phyloP scores from a whole-genome alignment of 1,284 basidiomycete species.

The Tylopilus orsonianus region DNA sequence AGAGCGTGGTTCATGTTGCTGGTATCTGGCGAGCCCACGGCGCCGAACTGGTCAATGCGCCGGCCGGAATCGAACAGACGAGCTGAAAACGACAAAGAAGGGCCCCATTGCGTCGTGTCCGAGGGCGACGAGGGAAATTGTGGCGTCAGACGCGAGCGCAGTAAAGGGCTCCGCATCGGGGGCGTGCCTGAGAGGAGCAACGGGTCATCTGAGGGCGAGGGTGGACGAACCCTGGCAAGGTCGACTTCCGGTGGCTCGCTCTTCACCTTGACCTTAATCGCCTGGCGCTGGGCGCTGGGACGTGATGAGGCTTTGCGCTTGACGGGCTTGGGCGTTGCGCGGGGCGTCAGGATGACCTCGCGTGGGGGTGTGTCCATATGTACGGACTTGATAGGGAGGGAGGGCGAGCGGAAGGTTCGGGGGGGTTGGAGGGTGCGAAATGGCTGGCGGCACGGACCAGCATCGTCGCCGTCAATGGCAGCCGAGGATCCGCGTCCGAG shows the following conservation, averaged over 20 bases:
- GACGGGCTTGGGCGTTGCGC: slow-evolving; percentile 36
- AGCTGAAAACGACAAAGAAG: slow-evolving; percentile 19
- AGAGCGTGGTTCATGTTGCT: slow-evolving; percentile 13
- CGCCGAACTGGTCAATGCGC: not conserved
- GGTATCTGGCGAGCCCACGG: slow-evolving; percentile 1
- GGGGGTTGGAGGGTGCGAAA: slow-evolving; percentile 23
- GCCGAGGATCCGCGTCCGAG: slow-evolving; percentile 8
- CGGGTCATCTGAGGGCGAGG: slow-evolving; percentile 73
- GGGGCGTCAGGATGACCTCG: slow-evolving; percentile 44
- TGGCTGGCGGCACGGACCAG: slow-evolving; percentile 13
- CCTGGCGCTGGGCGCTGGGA: slow-evolving; percentile 13
- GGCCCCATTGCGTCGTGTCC: not conserved
- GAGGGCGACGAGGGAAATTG: slow-evolving; percentile 29
- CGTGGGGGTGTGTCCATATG: slow-evolving; percentile 52
- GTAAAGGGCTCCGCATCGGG: slow-evolving; percentile 11
- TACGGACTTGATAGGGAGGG: slow-evolving; percentile 39
- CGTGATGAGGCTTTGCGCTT: slow-evolving; percentile 37
- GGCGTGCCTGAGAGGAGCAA: slow-evolving; percentile 51
- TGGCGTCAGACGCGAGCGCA: slow-evolving; percentile 29
- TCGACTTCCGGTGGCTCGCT: slow-evolving; percentile 65
- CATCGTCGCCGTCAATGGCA: slow-evolving; percentile 7
- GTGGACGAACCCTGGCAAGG: slow-evolving; percentile 56
- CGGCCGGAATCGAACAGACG: slow-evolving; percentile 21
- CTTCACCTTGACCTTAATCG: slow-evolving; percentile 55
- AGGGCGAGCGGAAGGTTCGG: slow-evolving; percentile 13